These are phyloP conservation scores for Chaetomium sp. DNA, from an alignment of 2,329 filamentous ascomycete genomes.

Conservation along the genomic window DNA sequence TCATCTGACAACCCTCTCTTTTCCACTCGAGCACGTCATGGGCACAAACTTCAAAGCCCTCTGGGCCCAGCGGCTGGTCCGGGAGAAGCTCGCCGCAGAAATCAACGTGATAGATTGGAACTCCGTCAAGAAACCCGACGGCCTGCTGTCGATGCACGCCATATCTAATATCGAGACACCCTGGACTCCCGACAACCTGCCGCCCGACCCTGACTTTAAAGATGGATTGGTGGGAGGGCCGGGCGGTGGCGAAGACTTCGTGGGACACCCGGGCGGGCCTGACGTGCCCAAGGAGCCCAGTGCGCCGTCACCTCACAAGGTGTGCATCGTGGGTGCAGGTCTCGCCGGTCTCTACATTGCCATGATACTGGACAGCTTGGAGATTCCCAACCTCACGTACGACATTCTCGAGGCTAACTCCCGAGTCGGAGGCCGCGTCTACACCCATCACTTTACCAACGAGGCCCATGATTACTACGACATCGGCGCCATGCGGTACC, in stretches of 20 bases:
- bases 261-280: no score
- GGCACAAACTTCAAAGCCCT: neutral
- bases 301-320: neutral
- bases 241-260: no score
- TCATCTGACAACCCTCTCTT: neutral
- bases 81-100: neutral
- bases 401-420: neutral
- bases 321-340: neutral
- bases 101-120: neutral
- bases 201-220: neutral
- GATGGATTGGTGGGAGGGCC: neutral
- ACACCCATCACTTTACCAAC: neutral
- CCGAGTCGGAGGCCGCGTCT: neutral
- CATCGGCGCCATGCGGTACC: neutral
- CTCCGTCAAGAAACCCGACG: no score
- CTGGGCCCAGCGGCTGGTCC: neutral
- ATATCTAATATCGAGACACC: neutral
- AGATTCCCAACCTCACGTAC: neutral
- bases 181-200: neutral
- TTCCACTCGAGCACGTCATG: no score
- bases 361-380: neutral
- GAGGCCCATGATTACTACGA: neutral
- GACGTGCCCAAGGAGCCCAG: no score
- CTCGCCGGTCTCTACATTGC: neutral
- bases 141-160: no score